phyloP scores from a whole-genome alignment of 768 basidiomycete genomes.

The Pleurotus tuoliensis region DNA sequence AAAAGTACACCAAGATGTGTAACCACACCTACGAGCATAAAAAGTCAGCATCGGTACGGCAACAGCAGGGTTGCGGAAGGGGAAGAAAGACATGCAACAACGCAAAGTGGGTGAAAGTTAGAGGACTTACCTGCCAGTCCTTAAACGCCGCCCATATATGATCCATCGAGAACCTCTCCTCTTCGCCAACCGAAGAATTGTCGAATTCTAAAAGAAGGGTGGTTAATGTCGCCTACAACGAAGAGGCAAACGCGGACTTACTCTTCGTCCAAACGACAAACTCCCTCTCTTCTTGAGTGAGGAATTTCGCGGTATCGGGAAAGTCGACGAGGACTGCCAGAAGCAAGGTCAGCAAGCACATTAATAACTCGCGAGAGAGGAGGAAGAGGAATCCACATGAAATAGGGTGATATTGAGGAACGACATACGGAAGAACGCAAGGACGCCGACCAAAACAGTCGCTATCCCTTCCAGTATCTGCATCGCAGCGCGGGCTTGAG shows the following conservation, averaged over 20 bases:
- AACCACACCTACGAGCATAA: slow-evolving; percentile 31
- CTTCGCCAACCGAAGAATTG: slow-evolving; percentile 55
- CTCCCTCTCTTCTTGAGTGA: slow-evolving; percentile 57
- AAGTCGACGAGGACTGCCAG: slow-evolving; percentile 56
- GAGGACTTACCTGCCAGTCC: slow-evolving; percentile 57
- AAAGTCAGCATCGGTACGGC: too few relatives aligned
- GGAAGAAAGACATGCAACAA: too few relatives aligned
- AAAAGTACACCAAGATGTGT: slow-evolving; percentile 57
- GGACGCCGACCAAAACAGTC: slow-evolving; percentile 52
- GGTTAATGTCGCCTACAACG: not conserved
- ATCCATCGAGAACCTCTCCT: slow-evolving; percentile 52
- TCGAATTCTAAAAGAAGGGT: slow-evolving; percentile 38
- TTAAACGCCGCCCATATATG: slow-evolving; percentile 49
- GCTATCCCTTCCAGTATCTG: slow-evolving; percentile 63
- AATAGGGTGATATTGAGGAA: not conserved
- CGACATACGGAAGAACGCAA: slow-evolving; percentile 46
- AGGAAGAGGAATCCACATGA: not conserved
- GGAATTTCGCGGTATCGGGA: slow-evolving; percentile 52
- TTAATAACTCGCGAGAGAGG: too few relatives aligned
- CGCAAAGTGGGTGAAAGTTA: too few relatives aligned
- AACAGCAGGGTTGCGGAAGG: too few relatives aligned
- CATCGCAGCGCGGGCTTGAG: too few relatives aligned
- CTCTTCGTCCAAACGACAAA: slow-evolving; percentile 55
- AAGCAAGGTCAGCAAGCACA: too few relatives aligned
- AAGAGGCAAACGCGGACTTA: slow-evolving; percentile 20